A percentile compares a stretch with the other conserved stretches of the same genome.
Evolutionary conservation across 352 stramenopile genomes (phyloP).

Genomic region (Hyaloperonospora brassicae): DNA sequence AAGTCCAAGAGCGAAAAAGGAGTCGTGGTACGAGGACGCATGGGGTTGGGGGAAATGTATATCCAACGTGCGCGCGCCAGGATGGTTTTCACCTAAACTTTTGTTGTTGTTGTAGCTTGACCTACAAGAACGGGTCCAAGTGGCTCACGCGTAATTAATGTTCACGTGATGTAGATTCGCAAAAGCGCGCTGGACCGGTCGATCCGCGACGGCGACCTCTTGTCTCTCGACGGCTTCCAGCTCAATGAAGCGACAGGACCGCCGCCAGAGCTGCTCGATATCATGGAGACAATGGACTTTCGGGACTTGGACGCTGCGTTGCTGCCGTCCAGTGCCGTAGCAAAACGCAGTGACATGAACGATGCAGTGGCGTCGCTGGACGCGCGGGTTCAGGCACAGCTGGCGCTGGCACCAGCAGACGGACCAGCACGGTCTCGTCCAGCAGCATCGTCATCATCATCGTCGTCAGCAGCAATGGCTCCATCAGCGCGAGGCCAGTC

Average conservation of each 20-base stretch:
- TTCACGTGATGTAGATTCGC: constrained; percentile 35
- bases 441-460: no score
- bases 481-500: constrained; percentile 13
- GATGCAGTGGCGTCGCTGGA: constrained; percentile 10
- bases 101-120: no score
- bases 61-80: neutral
- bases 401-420: constrained; percentile 5
- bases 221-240: constrained; percentile 60
- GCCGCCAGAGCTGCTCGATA: constrained; percentile 55
- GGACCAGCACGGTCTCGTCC: no score
- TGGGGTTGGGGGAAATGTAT: neutral
- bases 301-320: constrained; percentile 29
- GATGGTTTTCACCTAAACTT: no score
- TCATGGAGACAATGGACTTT: constrained; percentile 64
- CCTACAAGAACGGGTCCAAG: no score
- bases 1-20: constrained; percentile 80
- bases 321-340: constrained; percentile 19
- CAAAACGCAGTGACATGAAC: constrained; percentile 1
- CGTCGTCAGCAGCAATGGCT: constrained; percentile 1
- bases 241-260: constrained; percentile 35
- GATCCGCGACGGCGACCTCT: constrained; percentile 73
- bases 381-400: constrained; percentile 13
- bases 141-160: neutral
- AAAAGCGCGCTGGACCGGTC: constrained; percentile 65
- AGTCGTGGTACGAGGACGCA: constrained; percentile 33